Evolutionary conservation across 2,329 filamentous ascomycete species (phyloP).

Genomic region (Fusarium poae): DNA sequence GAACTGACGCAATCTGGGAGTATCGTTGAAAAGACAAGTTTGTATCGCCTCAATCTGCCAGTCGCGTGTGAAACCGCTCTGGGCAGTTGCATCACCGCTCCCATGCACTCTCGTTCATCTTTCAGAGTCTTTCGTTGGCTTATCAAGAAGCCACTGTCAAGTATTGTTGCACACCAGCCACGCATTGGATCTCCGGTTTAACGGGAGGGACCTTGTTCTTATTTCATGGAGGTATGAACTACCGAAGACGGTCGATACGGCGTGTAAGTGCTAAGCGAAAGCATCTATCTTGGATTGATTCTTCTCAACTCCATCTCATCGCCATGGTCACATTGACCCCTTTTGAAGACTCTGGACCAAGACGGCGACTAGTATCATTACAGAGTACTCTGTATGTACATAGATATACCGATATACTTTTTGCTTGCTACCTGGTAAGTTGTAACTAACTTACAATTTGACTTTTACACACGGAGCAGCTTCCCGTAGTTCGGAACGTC

Average conservation of each 20-base stretch:
- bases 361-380: neutral
- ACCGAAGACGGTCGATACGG: slow-evolving; percentile 22
- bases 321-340: slow-evolving; percentile 29
- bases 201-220: slow-evolving; percentile 14
- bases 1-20: neutral
- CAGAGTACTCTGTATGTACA: neutral
- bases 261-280: slow-evolving; percentile 39
- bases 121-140: slow-evolving; percentile 10
- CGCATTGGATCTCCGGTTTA: slow-evolving; percentile 15
- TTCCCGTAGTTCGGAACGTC: slow-evolving; percentile 30
- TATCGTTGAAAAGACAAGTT: slow-evolving; percentile 24
- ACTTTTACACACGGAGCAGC: slow-evolving; percentile 18
- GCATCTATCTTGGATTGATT: slow-evolving; percentile 14
- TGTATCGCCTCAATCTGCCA: slow-evolving; percentile 34
- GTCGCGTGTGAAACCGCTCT: slow-evolving; percentile 32
- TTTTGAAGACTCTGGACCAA: slow-evolving; percentile 5
- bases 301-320: slow-evolving; percentile 16
- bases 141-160: slow-evolving; percentile 15
- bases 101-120: slow-evolving; percentile 24
- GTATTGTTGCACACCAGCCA: slow-evolving; percentile 28
- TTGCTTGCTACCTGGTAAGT: neutral
- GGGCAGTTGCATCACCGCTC: slow-evolving; percentile 35
- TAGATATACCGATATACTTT: neutral
- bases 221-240: slow-evolving; percentile 23
- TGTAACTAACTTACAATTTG: neutral